Percentiles rank a stretch among this genome's conserved stretches.
These are phyloP conservation scores for Nakataea oryzae DNA, from an alignment of 2,329 filamentous ascomycete species.

Conservation along the genomic window DNA sequence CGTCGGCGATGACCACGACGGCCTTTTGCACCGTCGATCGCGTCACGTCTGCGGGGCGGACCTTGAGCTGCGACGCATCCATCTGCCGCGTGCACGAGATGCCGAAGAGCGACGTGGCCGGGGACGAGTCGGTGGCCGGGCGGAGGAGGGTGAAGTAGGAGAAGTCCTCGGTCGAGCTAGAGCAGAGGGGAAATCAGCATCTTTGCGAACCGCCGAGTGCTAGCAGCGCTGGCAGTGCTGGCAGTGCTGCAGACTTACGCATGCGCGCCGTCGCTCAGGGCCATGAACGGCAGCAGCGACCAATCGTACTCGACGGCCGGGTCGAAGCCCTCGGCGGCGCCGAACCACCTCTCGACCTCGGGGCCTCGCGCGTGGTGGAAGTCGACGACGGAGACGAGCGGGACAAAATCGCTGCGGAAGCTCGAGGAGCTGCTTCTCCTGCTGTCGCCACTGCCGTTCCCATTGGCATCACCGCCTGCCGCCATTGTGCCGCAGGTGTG, in stretches of 20 bases:
- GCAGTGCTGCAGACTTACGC: slow-evolving; percentile 49
- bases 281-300: slow-evolving; percentile 91
- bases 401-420: slow-evolving; percentile 35
- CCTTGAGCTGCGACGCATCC: slow-evolving; percentile 65
- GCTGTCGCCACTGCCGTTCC: background rate
- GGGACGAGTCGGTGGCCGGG: slow-evolving; percentile 49
- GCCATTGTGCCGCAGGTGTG: background rate
- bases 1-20: slow-evolving; percentile 89
- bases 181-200: background rate
- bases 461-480: background rate
- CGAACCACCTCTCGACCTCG: slow-evolving; percentile 90
- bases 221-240: no score
- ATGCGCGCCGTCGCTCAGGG: slow-evolving; percentile 89
- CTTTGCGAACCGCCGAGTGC: background rate
- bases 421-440: slow-evolving; percentile 1
- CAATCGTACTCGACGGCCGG: slow-evolving; percentile 80
- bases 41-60: slow-evolving; percentile 82
- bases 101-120: slow-evolving; percentile 80
- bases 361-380: slow-evolving; percentile 82
- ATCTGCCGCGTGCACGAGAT: slow-evolving; percentile 93
- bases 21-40: slow-evolving; percentile 96
- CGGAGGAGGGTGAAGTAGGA: slow-evolving; percentile 91
- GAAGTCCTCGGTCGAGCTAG: slow-evolving; percentile 83
- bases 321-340: slow-evolving; percentile 61
- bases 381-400: slow-evolving; percentile 69